Evolutionary conservation across 495 filamentous ascomycete genomes (phyloP).

Genomic region (Pseudoneurospora amorphoporcata): DNA sequence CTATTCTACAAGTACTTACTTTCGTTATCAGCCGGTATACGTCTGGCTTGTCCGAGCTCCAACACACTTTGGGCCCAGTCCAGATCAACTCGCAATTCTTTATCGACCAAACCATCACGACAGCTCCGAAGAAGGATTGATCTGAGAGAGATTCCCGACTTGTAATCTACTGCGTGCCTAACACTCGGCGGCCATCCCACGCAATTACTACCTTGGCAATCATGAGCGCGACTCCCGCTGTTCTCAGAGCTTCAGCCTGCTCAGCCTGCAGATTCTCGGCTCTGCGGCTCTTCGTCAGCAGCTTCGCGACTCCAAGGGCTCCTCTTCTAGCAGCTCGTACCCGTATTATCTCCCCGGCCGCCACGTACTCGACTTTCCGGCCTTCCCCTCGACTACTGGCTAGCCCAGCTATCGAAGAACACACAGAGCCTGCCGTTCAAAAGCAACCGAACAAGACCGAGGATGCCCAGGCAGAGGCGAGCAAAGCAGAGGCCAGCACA

Average conservation of each 20-base stretch:
- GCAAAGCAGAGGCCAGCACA: background rate
- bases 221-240: conserved; percentile 10
- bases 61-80: background rate
- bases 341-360: background rate
- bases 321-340: background rate
- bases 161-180: background rate
- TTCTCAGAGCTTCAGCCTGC: conserved; percentile 16
- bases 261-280: conserved; percentile 17
- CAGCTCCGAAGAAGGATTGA: background rate
- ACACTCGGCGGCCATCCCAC: background rate
- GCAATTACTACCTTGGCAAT: background rate
- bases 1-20: background rate
- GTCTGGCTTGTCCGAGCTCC: background rate
- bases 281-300: conserved; percentile 15
- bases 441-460: background rate
- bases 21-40: background rate
- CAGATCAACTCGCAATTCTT: background rate
- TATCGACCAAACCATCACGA: background rate
- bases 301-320: conserved; percentile 3
- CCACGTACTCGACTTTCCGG: conserved; percentile 17
- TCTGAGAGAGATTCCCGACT: background rate
- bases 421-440: background rate
- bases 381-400: conserved; percentile 4
- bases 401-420: conserved; percentile 15
- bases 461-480: background rate